Evolutionary conservation across 2,329 filamentous ascomycete genomes (phyloP), one percentile per base, ranked within the genome.

Genomic region (Plenodomus biglobosus): DNA sequence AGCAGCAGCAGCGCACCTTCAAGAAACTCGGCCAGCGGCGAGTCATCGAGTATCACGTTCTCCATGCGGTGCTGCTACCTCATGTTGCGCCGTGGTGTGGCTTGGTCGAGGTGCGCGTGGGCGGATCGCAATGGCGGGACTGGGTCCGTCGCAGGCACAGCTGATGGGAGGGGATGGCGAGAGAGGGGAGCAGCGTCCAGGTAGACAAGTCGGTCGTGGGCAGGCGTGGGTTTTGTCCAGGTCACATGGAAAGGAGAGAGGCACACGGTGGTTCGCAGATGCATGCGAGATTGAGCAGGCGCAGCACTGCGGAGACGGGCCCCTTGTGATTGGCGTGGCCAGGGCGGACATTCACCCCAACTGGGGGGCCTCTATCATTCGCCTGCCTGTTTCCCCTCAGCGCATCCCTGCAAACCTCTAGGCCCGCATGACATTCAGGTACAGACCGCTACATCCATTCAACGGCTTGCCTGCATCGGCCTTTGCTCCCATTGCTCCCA

Each of bases 21-120:
- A 62, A 96, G 84, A 76, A 94, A 94, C 66, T 88, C 85, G 69
- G 90, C 91, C 75, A 96, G 80, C 63, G 92, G 92, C 70, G 89
- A 88, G 76, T 91, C 85, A 76, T 94, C 84, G 75, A 88, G 88
- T 62, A 96, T 84, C 64, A 96, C 80, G 66, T 88, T 85, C 81
- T 96, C 92, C 92, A 96, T 94, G 44, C 47, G 27, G 27, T 50
- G 44, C 44, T 51, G 49, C 58, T 56, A 58, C 59, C 55, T 61
- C 68, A 70, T 70, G 56, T 34, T 66, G 65, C 54, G 56, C 38
- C 38, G 56, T 53, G 48, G 46, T 47, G 53, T 42, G 50, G 49
- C 50, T 53, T 52, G 44, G 47, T 37, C 50, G 47, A 44, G 55
- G 48, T 50, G 53, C 53, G 51, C 52, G 47, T 38, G 27, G 44